A percentile compares a stretch with the other conserved stretches of the same genome.
Conservation (phyloP, 2,329 filamentous ascomycete species). For the Colletotrichum sp. region DNA sequence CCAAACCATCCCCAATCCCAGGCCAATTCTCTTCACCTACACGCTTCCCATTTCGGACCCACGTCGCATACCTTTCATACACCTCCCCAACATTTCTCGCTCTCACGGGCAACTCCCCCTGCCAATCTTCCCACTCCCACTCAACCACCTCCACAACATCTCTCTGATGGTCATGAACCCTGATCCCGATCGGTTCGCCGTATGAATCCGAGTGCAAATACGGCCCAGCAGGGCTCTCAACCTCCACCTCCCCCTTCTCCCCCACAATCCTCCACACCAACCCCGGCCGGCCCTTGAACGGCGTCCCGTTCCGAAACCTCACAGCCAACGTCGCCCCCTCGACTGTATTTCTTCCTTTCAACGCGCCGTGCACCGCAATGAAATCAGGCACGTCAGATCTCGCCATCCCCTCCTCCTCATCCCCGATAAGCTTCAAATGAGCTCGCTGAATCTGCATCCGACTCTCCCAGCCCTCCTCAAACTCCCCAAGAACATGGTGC, state of each 20-base stretch:
- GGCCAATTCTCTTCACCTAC: background rate
- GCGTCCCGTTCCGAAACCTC: constrained; percentile 51
- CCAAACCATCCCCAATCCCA: background rate
- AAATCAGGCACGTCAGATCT: constrained; percentile 29
- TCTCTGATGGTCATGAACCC: constrained; percentile 54
- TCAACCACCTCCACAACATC: constrained; percentile 46
- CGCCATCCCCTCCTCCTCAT: background rate
- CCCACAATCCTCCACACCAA: constrained; percentile 57
- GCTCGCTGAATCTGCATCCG: constrained; percentile 36
- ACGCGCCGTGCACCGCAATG: constrained; percentile 38
- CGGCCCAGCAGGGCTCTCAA: background rate
- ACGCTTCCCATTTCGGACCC: constrained; percentile 15
- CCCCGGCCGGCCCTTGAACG: constrained; percentile 50
- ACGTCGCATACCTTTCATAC: constrained; percentile 60
- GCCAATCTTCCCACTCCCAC: constrained; percentile 52
- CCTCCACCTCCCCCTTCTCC: constrained; percentile 53
- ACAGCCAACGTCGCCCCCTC: constrained; percentile 45
- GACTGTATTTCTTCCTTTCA: constrained; percentile 29
- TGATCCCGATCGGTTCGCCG: constrained; percentile 46
- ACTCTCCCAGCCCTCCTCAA: background rate
- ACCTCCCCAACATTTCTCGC: constrained; percentile 56
- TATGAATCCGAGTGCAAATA: constrained; percentile 34
- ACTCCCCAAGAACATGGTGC: background rate
- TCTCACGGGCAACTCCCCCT: constrained; percentile 47
- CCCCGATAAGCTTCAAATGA: background rate